phyloP scores from a whole-genome alignment of 2,329 filamentous ascomycete genomes.

The Aureobasidium sp. region DNA sequence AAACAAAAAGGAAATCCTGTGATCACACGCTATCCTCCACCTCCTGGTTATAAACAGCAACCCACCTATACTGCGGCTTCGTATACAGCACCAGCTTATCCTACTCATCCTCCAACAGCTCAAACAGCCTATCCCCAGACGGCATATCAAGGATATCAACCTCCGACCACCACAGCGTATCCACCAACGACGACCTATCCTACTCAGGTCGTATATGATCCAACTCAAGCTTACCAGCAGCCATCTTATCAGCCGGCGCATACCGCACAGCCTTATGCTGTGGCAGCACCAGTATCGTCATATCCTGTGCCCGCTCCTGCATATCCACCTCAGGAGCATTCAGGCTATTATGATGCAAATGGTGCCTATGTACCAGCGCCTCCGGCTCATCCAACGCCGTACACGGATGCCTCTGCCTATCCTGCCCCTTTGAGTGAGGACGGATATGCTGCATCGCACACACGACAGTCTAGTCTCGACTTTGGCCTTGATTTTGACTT shows the following conservation, averaged over 20 bases:
- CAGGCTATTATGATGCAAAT: conserved; percentile 13
- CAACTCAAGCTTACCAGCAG: conserved; percentile 17
- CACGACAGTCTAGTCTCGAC: conserved; percentile 10
- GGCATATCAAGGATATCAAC: conserved; percentile 23
- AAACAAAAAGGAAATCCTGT: conserved; percentile 40
- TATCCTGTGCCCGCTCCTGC: neutral
- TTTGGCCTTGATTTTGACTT: conserved; percentile 7
- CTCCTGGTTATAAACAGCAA: conserved; percentile 26
- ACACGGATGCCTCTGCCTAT: neutral
- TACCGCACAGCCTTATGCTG: neutral
- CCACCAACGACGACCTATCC: conserved; percentile 3
- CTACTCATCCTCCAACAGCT: neutral
- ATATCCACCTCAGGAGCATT: conserved; percentile 2
- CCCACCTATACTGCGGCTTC: conserved; percentile 9
- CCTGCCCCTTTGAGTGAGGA: neutral
- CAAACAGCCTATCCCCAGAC: conserved; percentile 16
- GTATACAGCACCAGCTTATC: conserved; percentile 6
- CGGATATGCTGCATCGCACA: conserved; percentile 6
- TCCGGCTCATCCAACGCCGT: neutral
- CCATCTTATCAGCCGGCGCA: conserved; percentile 9
- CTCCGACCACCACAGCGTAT: neutral
- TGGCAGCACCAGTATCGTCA: neutral
- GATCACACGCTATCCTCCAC: conserved; percentile 44
- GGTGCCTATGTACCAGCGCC: conserved; percentile 5
- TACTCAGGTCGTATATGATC: conserved; percentile 8